A percentile compares a stretch with the other conserved stretches of the same genome.
Evolutionary conservation across 2,329 filamentous ascomycete genomes (phyloP).

Genomic region (Albophoma yamanashiensis): DNA sequence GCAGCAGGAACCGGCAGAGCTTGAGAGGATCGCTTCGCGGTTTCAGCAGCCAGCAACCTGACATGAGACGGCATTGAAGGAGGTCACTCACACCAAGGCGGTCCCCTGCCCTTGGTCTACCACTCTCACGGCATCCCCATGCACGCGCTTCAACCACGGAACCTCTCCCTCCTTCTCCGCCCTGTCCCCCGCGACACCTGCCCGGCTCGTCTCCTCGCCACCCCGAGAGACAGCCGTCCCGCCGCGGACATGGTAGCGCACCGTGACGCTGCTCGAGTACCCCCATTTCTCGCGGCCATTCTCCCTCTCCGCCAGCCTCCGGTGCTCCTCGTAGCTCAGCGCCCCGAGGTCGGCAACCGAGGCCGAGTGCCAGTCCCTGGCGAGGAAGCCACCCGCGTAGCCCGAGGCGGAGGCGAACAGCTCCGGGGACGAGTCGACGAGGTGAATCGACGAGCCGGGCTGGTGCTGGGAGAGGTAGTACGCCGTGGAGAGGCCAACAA

Average conservation of each 20-base stretch:
- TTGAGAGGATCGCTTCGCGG: conserved; percentile 48
- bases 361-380: conserved; percentile 59
- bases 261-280: conserved; percentile 42
- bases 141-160: conserved; percentile 22
- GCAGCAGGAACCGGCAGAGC: conserved; percentile 55
- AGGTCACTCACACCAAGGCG: conserved; percentile 48
- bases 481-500: conserved; percentile 61
- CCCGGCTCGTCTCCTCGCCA: conserved; percentile 53
- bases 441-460: conserved; percentile 29
- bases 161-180: conserved; percentile 20
- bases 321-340: conserved; percentile 61
- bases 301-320: conserved; percentile 47
- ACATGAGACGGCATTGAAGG: neutral
- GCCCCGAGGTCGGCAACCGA: conserved; percentile 47
- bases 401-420: conserved; percentile 68
- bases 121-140: conserved; percentile 46
- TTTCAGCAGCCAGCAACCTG: neutral
- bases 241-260: conserved; percentile 35
- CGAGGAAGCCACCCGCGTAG: conserved; percentile 63
- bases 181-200: conserved; percentile 31
- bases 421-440: conserved; percentile 35
- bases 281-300: conserved; percentile 43
- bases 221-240: conserved; percentile 24
- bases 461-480: conserved; percentile 54
- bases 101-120: conserved; percentile 51